phyloP scores from a whole-genome alignment of 208 protist genomes.

The Trypanosoma conorhini region DNA sequence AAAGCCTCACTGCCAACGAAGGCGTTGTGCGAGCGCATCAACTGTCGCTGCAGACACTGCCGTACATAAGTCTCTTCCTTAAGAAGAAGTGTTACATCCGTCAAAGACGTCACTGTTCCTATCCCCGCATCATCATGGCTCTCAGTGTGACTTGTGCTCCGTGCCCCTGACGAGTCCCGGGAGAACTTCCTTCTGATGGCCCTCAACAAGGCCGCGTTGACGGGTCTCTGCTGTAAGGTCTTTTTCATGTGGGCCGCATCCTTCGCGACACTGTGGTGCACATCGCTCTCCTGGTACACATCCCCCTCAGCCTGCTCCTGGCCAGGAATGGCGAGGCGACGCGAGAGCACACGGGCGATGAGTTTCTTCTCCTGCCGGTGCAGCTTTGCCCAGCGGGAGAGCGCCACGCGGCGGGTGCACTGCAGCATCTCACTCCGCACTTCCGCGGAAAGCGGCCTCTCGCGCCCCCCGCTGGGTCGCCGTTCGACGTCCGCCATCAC shows the following conservation, averaged over 20 bases:
- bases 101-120: neutral
- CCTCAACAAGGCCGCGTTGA: conserved; percentile 14
- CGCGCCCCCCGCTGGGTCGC: neutral
- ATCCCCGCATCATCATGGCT: neutral
- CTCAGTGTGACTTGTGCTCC: neutral
- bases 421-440: conserved; percentile 12
- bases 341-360: conserved; percentile 23
- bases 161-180: neutral
- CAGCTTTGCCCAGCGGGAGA: conserved; percentile 16
- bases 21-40: conserved; percentile 22
- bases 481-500: neutral
- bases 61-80: conserved; percentile 54
- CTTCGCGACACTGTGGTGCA: conserved; percentile 1
- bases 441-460: neutral
- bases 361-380: conserved; percentile 21
- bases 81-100: conserved; percentile 28
- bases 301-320: conserved; percentile 1
- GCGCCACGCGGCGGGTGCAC: conserved; percentile 5
- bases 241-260: neutral
- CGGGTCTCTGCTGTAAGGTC: conserved; percentile 1
- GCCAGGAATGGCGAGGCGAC: conserved; percentile 1
- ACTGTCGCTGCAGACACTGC: conserved; percentile 27
- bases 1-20: conserved; percentile 34
- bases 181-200: neutral
- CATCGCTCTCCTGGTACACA: conserved; percentile 20